Base-by-base conservation (phyloP, 176 grass and related monocot genomes). In the Echinochloa phyllopogon region DNA sequence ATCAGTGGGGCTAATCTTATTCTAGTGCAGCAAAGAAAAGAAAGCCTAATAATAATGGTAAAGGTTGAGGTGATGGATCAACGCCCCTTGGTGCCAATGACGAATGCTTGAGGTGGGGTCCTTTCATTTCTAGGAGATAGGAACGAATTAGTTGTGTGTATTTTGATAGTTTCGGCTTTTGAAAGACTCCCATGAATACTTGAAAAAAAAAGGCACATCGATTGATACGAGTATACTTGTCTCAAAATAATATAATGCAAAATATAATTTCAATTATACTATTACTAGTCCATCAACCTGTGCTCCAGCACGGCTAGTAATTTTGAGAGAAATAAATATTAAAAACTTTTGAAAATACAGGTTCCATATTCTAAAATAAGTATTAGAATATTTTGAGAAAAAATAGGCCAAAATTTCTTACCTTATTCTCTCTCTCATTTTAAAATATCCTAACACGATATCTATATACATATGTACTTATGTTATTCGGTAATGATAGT, bases 51-150 rank as follows among this genome's bases (percentile, higher is more conserved):
- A 49, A 61, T 69, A 41, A 70, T 76, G 76, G 61, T 42, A 70
- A 61, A 65, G 53, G 3, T 24, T 24, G 83, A 82, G 64, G 62
- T 90, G 88, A 86, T 44, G 77, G 24, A 77, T 90, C 83, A 82
- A 82, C 83, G 8, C 4, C 71, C 45, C 14, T 56, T 53, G 58
- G 61, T 72, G 66, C 40, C 41, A 73, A 74, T 48, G 66, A 74
- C 39, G 55, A 74, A 63, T 21, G 9, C 66, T 47, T 80, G 17
- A 12, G 6, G 5, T 14, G 20, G 20, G 55, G 55, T 58, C 55
- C 45, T 58, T 76, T 23, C 17, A 14, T 0, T 39, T 23, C 39
- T 47, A 48, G 23, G 21, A 41, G 13, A 62, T 78, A 33, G 50
- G 13, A 14, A 63, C 17, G 58, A 29, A 6, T 24, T 8, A 10